Evolutionary conservation across 2,329 filamentous ascomycete genomes (phyloP), one percentile per base, ranked within the genome.

Genomic region (Aspergillus piperis): DNA sequence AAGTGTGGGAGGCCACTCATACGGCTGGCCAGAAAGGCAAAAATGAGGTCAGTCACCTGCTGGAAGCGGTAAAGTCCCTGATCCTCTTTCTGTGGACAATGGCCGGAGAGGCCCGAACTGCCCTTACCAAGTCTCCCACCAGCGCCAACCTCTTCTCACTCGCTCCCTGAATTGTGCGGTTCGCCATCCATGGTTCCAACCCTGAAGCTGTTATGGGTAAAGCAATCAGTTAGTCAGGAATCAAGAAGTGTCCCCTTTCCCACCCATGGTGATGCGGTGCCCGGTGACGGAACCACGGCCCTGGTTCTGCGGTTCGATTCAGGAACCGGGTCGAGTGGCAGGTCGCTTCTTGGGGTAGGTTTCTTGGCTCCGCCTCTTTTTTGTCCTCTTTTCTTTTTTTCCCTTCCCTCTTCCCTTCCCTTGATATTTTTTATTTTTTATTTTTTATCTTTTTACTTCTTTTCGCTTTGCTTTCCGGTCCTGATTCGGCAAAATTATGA

Each of bases 401-500:
- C 19, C 23, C 30, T 27, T 5, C 47, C 53, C 47, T 23, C 39
- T 36, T n/a, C 50, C n/a, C 23, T 15, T n/a, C 19, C 10, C 23
- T 27, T 32, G 32, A 36, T 13, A 23, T 44, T 44, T 32, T 44
- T 44, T 44, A n/a, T 41, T 25, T 44, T 13, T 19, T 19, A 19
- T 19, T 19, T 19, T 19, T 19, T 19, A 1, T 2, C 2, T 42
- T 41, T 36, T 44, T 13, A 38, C 52, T 47, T 32, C 41, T 36
- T 13, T 32, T 53, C 51, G 19, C 27, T 17, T 15, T 36, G 32
- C 30, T 44, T 39, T 21, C 41, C 50, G 48, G 50, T 7, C 53
- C 41, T 55, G 53, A 47, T 47, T 55, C 53, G 53, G 39, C 53
- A 30, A 47, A 44, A 30, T 30, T 27, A 44, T 44, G 39, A 55